Evolutionary conservation across 345 rosid species (phyloP).

Genomic region (Alliaria petiolata): DNA sequence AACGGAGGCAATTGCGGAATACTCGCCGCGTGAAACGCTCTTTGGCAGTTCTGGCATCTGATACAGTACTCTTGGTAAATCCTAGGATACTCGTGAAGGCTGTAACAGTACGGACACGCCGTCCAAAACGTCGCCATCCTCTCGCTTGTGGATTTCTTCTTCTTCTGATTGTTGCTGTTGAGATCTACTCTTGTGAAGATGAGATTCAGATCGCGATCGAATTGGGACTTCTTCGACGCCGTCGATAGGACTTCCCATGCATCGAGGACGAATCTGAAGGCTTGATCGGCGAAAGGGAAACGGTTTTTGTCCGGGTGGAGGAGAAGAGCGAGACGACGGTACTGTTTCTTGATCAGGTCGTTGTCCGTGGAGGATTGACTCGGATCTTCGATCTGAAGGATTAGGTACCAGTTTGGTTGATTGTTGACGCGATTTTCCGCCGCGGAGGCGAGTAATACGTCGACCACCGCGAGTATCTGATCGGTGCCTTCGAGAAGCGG

Average conservation of each 20-base stretch:
- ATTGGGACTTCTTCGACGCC: slow-evolving; percentile 45
- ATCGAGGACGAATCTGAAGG: slow-evolving; percentile 74
- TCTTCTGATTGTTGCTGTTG: not conserved
- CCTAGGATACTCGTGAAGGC: slow-evolving; percentile 71
- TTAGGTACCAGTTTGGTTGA: slow-evolving; percentile 74
- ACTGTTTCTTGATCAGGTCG: slow-evolving; percentile 70
- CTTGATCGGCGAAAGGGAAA: slow-evolving; percentile 66
- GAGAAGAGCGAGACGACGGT: slow-evolving; percentile 77
- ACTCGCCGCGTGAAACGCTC: slow-evolving; percentile 71
- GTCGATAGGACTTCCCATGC: slow-evolving; percentile 84
- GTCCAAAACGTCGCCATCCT: slow-evolving; percentile 77
- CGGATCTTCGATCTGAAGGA: slow-evolving; percentile 61
- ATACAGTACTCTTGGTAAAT: slow-evolving; percentile 78
- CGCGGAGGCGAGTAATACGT: slow-evolving; percentile 52
- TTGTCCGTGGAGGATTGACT: slow-evolving; percentile 41
- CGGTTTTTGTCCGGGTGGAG: slow-evolving; percentile 90
- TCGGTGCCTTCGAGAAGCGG: slow-evolving; percentile 85
- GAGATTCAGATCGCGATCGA: slow-evolving; percentile 55
- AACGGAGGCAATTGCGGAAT: slow-evolving; percentile 62
- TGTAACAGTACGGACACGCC: slow-evolving; percentile 82
- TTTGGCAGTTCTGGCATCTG: slow-evolving; percentile 64
- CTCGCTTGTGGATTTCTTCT: slow-evolving; percentile 32
- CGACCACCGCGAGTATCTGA: slow-evolving; percentile 83
- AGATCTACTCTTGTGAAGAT: slow-evolving; percentile 66
- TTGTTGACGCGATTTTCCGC: slow-evolving; percentile 58